Evolutionary conservation across 495 filamentous ascomycete genomes (phyloP), one percentile per base, ranked within the genome.

Genomic region (Cladorrhinum samala): DNA sequence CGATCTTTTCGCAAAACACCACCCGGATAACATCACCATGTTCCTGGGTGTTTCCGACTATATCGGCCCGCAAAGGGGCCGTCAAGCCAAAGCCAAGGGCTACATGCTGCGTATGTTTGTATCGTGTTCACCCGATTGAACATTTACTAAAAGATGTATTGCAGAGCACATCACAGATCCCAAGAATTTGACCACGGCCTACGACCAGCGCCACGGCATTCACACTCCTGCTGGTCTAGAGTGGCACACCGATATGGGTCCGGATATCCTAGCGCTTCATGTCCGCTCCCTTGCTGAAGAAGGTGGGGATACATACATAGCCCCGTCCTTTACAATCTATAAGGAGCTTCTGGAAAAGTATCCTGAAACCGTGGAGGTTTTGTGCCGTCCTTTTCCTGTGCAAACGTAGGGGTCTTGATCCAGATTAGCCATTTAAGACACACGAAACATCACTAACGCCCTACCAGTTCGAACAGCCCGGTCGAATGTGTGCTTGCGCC

Each of bases 21-120:
- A 61, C 36, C 68, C 73, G 46, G 77, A 82, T 24, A 77, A 77
- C 43, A 58, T 72, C 14, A 62, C 71, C 6, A 54, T 81, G 13
- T 80, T 77, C 54, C 63, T 80, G 17, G 79, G 72, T 3, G 56
- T 81, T 25, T 67, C 75, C 2, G 75, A 71, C 55, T 74, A 82
- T 48, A 67, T 82, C 18, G 78, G 70, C 9, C 69, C 73, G 24
- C 54, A 69, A 20, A 63, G 79, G 47, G 80, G 79, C 2, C 20
- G 75, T 3, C 78, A 82, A 47, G 74, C 73, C 52, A 57, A 62
- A 33, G 5, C 11, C 5, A 64, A 68, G 46, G 77, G 77, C 6
- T 66, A 67, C 16, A 72, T 77, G 63, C 21, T 80, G 18, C 68
- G 77, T 79, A 61, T 50, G 72, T 30, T 30, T 14, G 11, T 17